Base-by-base conservation (phyloP, 345 rosid genomes). In the Hibiscus mutabilis region DNA sequence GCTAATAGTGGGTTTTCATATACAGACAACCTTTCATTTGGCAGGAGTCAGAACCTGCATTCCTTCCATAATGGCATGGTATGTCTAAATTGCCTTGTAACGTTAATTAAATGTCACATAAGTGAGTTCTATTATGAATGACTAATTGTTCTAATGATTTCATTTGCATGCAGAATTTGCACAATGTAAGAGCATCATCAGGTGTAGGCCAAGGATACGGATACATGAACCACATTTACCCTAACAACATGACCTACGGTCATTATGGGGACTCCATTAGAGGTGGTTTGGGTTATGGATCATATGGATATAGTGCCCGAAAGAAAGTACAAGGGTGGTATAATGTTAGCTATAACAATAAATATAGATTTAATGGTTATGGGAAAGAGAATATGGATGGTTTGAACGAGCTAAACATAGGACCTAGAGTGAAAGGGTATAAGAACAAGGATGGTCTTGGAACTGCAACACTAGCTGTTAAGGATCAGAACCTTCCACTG, bases 321-420 rank as follows among this genome's bases (percentile, higher is more conserved):
- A 85, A 83, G 74, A 83, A 77, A 63, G 89, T 88, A 62, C 79
- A 66, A 29, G 89, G 86, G 8, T 90, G 92, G 92, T 82, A 81
- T 75, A 75, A 78, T 68, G 86, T 76, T 74, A 86, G 82, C 74
- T 86, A 75, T 72, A 85, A 88, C 74, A 80, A 75, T 70, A 88
- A 83, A 77, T 75, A 84, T 15, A 82, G 78, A 71, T 78, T 82
- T 71, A 84, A 77, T 73, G 78, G 80, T 65, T 83, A 77, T 72
- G 87, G 78, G 29, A 87, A 83, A 65, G 93, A 89, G 79, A 91
- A 84, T 71, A 66, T 78, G 9, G 91, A 88, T 75, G 86, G 93
- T 76, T 82, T 89, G 58, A 88, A 81, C 37, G 97, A 91, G 87
- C 86, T 91, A 56, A 89, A 84, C 68, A 76, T 84, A 78, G 96